These are phyloP conservation scores for Ustilago hordei DNA, from an alignment of 1,284 basidiomycete genomes.

Conservation along the genomic window DNA sequence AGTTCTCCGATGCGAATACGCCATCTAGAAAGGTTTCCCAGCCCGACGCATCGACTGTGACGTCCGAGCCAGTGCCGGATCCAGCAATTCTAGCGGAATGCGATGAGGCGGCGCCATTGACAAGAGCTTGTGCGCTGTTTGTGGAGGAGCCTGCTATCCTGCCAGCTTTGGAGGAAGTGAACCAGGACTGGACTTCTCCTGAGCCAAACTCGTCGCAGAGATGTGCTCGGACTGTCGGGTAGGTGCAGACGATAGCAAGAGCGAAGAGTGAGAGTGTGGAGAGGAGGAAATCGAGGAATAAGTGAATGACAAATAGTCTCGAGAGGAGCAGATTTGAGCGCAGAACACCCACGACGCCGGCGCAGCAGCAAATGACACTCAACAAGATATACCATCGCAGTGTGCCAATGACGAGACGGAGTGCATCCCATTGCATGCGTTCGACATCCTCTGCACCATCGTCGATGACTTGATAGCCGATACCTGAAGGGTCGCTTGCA, in stretches of 20 bases:
- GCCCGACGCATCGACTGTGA: constrained; percentile 28
- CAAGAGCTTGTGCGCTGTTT: not conserved
- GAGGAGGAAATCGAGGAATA: constrained; percentile 58
- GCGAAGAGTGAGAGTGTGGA: constrained; percentile 55
- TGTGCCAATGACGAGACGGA: constrained; percentile 37
- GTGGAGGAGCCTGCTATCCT: not conserved
- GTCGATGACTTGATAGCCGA: constrained; percentile 20
- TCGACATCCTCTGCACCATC: constrained; percentile 49
- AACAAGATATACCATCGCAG: constrained; percentile 47
- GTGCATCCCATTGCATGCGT: constrained; percentile 53
- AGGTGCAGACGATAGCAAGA: constrained; percentile 51
- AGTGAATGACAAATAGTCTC: constrained; percentile 55
- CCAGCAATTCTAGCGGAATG: not conserved
- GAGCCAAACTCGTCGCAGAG: constrained; percentile 57
- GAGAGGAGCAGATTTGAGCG: constrained; percentile 47
- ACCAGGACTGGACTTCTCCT: constrained; percentile 36
- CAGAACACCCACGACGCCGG: constrained; percentile 48
- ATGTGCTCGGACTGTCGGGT: constrained; percentile 47
- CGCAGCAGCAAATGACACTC: constrained; percentile 43
- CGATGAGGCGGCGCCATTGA: not conserved
- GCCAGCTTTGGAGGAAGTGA: constrained; percentile 14
- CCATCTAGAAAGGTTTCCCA: constrained; percentile 54
- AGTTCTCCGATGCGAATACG: constrained; percentile 50
- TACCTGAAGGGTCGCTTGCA: not conserved
- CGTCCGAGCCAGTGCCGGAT: constrained; percentile 9